Percentiles rank a stretch among this genome's conserved stretches.
Evolutionary conservation across 1,284 basidiomycete genomes (phyloP).

Genomic region (Apiotrichum veenhuisii): DNA sequence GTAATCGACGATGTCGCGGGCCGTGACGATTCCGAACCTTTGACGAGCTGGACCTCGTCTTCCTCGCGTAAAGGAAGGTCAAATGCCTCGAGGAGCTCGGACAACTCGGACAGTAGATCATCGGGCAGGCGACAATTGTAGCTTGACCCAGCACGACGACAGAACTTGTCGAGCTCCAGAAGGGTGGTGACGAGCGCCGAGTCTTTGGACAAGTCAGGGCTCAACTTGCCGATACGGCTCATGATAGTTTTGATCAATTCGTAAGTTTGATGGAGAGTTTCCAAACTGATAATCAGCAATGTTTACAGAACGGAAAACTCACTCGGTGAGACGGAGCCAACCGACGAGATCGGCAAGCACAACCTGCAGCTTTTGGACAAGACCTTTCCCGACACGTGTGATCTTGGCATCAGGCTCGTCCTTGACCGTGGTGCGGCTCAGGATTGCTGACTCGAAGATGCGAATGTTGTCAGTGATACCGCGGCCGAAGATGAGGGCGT

Average conservation of each 20-base stretch:
- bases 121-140: slow-evolving; percentile 47
- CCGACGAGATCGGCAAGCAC: slow-evolving; percentile 71
- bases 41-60: slow-evolving; percentile 44
- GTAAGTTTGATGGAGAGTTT: slow-evolving; percentile 81
- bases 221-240: slow-evolving; percentile 51
- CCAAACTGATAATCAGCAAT: slow-evolving; percentile 52
- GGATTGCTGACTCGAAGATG: slow-evolving; percentile 68
- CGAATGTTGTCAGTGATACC: slow-evolving; percentile 75
- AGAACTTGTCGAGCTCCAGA: slow-evolving; percentile 47
- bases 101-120: slow-evolving; percentile 46
- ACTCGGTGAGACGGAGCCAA: slow-evolving; percentile 86
- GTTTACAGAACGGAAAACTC: slow-evolving; percentile 8
- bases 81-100: slow-evolving; percentile 44
- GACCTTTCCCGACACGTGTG: slow-evolving; percentile 58
- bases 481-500: slow-evolving; percentile 84
- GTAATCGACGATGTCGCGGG: background rate
- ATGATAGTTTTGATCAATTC: slow-evolving; percentile 73
- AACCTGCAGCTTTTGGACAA: slow-evolving; percentile 71
- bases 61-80: slow-evolving; percentile 31
- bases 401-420: slow-evolving; percentile 31
- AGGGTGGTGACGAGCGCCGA: slow-evolving; percentile 30
- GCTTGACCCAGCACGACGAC: slow-evolving; percentile 35
- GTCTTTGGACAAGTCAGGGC: slow-evolving; percentile 28
- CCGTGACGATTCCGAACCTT: background rate
- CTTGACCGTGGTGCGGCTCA: slow-evolving; percentile 37